These are phyloP conservation scores for Priceomyces medius DNA, from an alignment of 805 yeast species.

Conservation along the genomic window DNA sequence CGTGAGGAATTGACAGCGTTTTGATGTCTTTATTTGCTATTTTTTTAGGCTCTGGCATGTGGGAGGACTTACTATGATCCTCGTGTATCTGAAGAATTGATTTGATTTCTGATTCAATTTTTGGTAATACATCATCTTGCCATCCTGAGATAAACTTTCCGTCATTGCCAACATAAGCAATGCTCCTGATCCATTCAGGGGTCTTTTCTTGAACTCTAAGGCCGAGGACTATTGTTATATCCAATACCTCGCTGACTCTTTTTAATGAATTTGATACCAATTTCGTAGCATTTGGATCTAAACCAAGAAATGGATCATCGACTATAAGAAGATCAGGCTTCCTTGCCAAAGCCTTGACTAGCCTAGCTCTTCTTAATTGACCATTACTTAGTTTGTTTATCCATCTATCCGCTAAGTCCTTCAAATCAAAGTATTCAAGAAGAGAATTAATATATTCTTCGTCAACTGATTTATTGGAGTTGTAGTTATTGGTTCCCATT, in stretches of 20 bases:
- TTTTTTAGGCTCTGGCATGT: slow-evolving; percentile 9
- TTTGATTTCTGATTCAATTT: slow-evolving; percentile 14
- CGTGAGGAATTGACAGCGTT: slow-evolving; percentile 15
- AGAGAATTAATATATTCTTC: slow-evolving; percentile 39
- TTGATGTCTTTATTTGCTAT: slow-evolving; percentile 6
- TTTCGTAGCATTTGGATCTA: slow-evolving; percentile 72
- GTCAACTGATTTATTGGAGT: slow-evolving; percentile 24
- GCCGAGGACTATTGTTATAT: slow-evolving; percentile 68
- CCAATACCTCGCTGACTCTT: slow-evolving; percentile 28
- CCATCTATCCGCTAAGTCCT: slow-evolving; percentile 66
- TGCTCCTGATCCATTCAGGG: slow-evolving; percentile 78
- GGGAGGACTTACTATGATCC: slow-evolving; percentile 5
- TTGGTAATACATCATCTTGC: slow-evolving; percentile 21
- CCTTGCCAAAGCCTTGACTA: slow-evolving; percentile 70
- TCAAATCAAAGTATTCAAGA: slow-evolving; percentile 51
- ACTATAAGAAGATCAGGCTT: slow-evolving; percentile 66
- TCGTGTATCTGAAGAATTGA: slow-evolving; percentile 15
- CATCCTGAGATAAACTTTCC: slow-evolving; percentile 57
- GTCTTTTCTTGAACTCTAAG: slow-evolving; percentile 70
- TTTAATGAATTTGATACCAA: slow-evolving; percentile 57
- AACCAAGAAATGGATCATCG: slow-evolving; percentile 91
- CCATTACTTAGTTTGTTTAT: slow-evolving; percentile 89
- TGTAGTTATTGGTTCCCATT: slow-evolving; percentile 55
- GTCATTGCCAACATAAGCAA: slow-evolving; percentile 58
- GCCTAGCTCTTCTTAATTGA: slow-evolving; percentile 84